Percentiles rank a stretch among this genome's conserved stretches.
Conservation (phyloP, 2,329 filamentous ascomycete genomes). For the Venturia effusa region DNA sequence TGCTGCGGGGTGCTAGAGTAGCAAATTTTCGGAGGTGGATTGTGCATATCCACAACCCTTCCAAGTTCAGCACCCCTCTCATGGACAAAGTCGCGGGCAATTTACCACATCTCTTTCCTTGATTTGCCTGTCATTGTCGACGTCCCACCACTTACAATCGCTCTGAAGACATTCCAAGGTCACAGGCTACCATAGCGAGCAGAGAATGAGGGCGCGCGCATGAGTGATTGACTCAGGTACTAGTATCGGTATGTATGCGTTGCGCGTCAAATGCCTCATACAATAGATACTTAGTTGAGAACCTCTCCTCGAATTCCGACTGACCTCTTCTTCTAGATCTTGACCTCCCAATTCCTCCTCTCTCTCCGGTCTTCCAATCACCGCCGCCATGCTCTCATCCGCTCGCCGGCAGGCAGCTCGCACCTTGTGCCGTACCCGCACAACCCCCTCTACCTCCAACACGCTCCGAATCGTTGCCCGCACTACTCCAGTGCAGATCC, state of each 20-base stretch:
- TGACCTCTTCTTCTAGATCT: background rate
- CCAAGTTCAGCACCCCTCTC: background rate
- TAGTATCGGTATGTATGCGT: background rate
- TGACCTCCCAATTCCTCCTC: background rate
- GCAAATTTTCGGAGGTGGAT: constrained; percentile 1
- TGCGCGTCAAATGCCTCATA: background rate
- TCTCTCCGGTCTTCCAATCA: background rate
- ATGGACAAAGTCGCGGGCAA: background rate
- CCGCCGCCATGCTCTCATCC: constrained; percentile 12
- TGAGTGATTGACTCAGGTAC: background rate
- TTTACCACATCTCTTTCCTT: background rate
- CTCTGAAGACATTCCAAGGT: background rate
- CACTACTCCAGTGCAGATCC: constrained; percentile 12
- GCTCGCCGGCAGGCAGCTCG: constrained; percentile 12
- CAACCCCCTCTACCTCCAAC: constrained; percentile 8
- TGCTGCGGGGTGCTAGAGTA: background rate
- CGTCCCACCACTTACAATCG: background rate
- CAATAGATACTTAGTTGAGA: background rate
- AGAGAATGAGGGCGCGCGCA: background rate
- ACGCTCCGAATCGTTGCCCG: background rate
- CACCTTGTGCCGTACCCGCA: constrained; percentile 11
- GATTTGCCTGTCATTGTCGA: constrained; percentile 3
- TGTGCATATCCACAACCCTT: background rate
- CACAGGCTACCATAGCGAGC: background rate
- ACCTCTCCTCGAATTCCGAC: background rate